A percentile compares a stretch with the other conserved stretches of the same genome.
These are phyloP conservation scores for Taphrina flavorubra DNA, from an alignment of 1,139 yeast genomes.

Conservation along the genomic window DNA sequence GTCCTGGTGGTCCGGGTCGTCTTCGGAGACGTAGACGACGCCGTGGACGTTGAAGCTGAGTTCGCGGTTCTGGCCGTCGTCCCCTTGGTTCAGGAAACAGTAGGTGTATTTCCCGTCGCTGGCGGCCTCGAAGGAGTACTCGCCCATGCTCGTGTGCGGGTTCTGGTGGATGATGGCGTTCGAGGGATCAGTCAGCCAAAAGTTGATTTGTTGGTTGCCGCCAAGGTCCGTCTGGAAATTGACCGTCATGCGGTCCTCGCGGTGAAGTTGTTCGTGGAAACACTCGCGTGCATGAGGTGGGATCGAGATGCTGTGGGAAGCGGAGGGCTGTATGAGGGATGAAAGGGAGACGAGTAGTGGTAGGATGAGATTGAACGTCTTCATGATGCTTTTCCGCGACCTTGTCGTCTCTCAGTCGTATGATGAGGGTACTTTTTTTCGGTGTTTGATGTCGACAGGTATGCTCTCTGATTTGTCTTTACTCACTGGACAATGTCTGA, in stretches of 20 bases:
- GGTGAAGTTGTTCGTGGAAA: conserved; percentile 80
- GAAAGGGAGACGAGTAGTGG: conserved; percentile 54
- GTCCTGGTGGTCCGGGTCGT: conserved; percentile 67
- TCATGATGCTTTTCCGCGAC: background rate
- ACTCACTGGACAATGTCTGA: no score
- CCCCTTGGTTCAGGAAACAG: conserved; percentile 81
- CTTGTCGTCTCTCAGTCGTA: no score
- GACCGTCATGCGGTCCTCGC: conserved; percentile 84
- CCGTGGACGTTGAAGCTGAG: conserved; percentile 96
- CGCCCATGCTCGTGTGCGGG: conserved; percentile 77
- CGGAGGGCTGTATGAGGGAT: conserved; percentile 54
- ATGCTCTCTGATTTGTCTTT: no score
- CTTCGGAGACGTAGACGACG: conserved; percentile 82
- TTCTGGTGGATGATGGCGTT: conserved; percentile 59
- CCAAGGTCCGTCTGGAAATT: conserved; percentile 89
- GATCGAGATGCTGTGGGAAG: conserved; percentile 43
- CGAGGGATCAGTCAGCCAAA: conserved; percentile 67
- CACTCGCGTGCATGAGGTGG: conserved; percentile 72
- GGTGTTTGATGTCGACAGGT: no score
- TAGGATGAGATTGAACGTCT: background rate
- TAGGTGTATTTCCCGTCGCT: conserved; percentile 77
- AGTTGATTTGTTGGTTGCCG: conserved; percentile 60
- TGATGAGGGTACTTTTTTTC: no score
- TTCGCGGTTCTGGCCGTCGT: conserved; percentile 73
- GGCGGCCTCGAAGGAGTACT: conserved; percentile 68